Evolutionary conservation across 1,284 basidiomycete species (phyloP).

Genomic region (Pyrrhoderma noxium): DNA sequence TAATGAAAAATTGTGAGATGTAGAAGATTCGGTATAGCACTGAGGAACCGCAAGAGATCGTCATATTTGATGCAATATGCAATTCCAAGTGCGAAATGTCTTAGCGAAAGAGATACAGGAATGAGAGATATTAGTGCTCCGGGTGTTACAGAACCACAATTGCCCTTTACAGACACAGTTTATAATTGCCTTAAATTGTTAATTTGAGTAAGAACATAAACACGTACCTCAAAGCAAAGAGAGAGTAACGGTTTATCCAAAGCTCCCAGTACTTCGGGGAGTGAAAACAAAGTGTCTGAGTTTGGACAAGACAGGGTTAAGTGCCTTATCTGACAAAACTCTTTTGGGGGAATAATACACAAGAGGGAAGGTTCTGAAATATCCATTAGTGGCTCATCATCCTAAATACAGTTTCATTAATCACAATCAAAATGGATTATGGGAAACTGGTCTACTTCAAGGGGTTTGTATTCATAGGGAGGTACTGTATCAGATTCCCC

Average conservation of each 20-base stretch:
- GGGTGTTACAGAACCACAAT: constrained; percentile 14
- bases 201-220: neutral
- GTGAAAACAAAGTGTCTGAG: neutral
- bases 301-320: constrained; percentile 5
- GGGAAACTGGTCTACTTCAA: neutral
- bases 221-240: constrained; percentile 5
- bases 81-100: constrained; percentile 8
- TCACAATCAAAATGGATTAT: no score
- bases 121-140: constrained; percentile 5
- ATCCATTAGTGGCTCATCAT: neutral
- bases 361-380: neutral
- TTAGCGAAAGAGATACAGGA: neutral
- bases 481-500: neutral
- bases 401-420: neutral
- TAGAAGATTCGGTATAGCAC: neutral
- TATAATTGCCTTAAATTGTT: neutral
- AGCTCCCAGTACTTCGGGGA: neutral
- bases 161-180: neutral
- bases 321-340: neutral
- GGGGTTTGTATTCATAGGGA: constrained; percentile 4
- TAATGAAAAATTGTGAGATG: constrained; percentile 10
- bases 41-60: constrained; percentile 8
- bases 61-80: constrained; percentile 14
- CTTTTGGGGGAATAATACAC: constrained; percentile 3
- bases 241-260: constrained; percentile 1